phyloP scores from a whole-genome alignment of 2,329 filamentous ascomycete genomes.

The Trichoderma semiorbis region DNA sequence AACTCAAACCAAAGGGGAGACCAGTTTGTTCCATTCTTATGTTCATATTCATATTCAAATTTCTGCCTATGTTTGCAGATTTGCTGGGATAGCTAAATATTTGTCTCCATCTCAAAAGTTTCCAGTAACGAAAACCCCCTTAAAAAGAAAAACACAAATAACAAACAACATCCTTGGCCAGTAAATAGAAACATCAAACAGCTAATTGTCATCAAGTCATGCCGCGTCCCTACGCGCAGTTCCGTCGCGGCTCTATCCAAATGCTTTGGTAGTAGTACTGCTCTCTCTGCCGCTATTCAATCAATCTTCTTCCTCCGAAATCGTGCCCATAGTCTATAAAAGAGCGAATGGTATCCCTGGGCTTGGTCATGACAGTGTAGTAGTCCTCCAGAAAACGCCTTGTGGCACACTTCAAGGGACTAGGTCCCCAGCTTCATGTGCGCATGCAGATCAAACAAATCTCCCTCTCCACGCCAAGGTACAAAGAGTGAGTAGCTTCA shows the following conservation, averaged over 20 bases:
- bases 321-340: constrained; percentile 13
- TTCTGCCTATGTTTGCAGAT: constrained; percentile 9
- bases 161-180: neutral
- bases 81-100: neutral
- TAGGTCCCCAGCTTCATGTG: constrained; percentile 9
- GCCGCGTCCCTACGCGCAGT: constrained; percentile 7
- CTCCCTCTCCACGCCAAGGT: constrained; percentile 8
- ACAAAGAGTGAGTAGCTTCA: neutral
- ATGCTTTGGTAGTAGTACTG: neutral
- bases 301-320: neutral
- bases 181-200: neutral
- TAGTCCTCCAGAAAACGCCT: constrained; percentile 17
- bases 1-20: too few species aligned
- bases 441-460: constrained; percentile 18
- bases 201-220: constrained; percentile 1
- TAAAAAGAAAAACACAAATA: neutral
- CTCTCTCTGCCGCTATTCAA: neutral
- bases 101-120: constrained; percentile 9
- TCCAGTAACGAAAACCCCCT: neutral
- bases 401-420: constrained; percentile 17
- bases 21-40: constrained; percentile 7
- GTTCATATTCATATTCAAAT: constrained; percentile 14
- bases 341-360: constrained; percentile 17
- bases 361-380: neutral
- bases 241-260: constrained; percentile 8